Conservation (phyloP, 352 stramenopile genomes). For the Phytophthora litchii region DNA sequence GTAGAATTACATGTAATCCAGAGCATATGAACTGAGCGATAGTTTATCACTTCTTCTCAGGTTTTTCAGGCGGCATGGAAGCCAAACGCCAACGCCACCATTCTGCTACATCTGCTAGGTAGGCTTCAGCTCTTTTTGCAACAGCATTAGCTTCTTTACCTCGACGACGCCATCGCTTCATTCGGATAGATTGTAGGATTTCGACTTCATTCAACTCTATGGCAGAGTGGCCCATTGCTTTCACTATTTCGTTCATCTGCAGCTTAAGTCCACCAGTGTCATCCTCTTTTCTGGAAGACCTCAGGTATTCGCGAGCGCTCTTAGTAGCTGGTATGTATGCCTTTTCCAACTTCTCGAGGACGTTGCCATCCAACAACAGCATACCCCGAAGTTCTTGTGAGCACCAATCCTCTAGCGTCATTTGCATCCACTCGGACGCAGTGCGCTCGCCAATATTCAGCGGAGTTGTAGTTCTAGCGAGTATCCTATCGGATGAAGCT, state of each 20-base stretch:
- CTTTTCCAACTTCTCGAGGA: constrained; percentile 35
- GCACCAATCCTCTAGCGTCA: constrained; percentile 56
- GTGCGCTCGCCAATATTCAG: neutral
- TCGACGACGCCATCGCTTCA: constrained; percentile 26
- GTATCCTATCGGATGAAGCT: constrained; percentile 15
- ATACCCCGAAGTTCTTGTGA: constrained; percentile 48
- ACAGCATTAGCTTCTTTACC: constrained; percentile 7
- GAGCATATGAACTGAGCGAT: no score
- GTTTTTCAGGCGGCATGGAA: neutral
- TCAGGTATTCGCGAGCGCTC: constrained; percentile 16
- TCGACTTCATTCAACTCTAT: constrained; percentile 13
- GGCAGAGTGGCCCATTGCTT: constrained; percentile 23
- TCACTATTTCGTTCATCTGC: constrained; percentile 44
- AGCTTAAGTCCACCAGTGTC: constrained; percentile 12
- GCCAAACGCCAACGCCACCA: constrained; percentile 53
- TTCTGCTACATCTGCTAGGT: constrained; percentile 49
- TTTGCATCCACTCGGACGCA: constrained; percentile 55
- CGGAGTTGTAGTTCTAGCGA: constrained; percentile 7
- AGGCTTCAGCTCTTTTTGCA: constrained; percentile 28
- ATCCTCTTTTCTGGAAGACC: neutral
- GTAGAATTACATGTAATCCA: no score
- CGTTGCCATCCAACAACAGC: constrained; percentile 47
- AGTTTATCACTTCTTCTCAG: constrained; percentile 13
- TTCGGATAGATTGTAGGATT: constrained; percentile 22
- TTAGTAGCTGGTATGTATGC: constrained; percentile 29